A percentile compares a stretch with the other conserved stretches of the same genome.
phyloP scores from a whole-genome alignment of 2,329 filamentous ascomycete species.

The Fusarium marasasianum region DNA sequence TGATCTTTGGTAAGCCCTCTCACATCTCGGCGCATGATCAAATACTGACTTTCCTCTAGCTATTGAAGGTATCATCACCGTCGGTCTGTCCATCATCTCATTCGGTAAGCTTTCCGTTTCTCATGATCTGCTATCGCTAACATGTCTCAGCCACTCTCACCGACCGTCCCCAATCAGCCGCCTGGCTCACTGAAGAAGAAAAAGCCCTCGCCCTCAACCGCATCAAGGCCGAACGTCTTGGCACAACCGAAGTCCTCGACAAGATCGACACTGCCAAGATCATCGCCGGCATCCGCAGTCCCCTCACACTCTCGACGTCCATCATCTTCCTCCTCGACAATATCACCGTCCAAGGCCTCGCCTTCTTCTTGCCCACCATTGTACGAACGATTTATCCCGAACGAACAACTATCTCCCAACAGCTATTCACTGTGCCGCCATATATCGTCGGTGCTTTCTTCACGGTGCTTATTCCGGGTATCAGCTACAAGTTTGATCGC shows the following conservation, averaged over 20 bases:
- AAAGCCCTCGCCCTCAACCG: conserved; percentile 70
- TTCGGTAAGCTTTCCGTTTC: not conserved
- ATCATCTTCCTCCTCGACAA: conserved; percentile 72
- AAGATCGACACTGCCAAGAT: conserved; percentile 68
- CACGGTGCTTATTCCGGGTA: conserved; percentile 67
- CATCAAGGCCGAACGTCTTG: conserved; percentile 67
- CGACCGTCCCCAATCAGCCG: conserved; percentile 71
- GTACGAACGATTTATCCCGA: conserved; percentile 73
- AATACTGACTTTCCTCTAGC: conserved; percentile 38
- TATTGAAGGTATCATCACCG: conserved; percentile 73
- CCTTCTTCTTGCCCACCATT: conserved; percentile 78
- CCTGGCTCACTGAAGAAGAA: conserved; percentile 71
- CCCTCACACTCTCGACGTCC: conserved; percentile 60
- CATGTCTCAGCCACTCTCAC: conserved; percentile 63
- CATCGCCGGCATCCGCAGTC: conserved; percentile 69
- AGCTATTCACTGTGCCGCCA: conserved; percentile 76
- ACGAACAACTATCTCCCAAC: conserved; percentile 65
- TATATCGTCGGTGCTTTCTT: conserved; percentile 76
- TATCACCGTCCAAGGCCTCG: conserved; percentile 77
- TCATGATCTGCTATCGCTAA: not conserved
- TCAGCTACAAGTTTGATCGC: conserved; percentile 68
- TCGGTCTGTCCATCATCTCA: conserved; percentile 60
- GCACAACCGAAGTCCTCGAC: conserved; percentile 64
- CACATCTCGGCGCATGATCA: accelerated
- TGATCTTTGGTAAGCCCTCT: conserved; percentile 64